A percentile compares a stretch with the other conserved stretches of the same genome.
phyloP scores from a whole-genome alignment of 352 stramenopile species.

The Phytopythium vexans region DNA sequence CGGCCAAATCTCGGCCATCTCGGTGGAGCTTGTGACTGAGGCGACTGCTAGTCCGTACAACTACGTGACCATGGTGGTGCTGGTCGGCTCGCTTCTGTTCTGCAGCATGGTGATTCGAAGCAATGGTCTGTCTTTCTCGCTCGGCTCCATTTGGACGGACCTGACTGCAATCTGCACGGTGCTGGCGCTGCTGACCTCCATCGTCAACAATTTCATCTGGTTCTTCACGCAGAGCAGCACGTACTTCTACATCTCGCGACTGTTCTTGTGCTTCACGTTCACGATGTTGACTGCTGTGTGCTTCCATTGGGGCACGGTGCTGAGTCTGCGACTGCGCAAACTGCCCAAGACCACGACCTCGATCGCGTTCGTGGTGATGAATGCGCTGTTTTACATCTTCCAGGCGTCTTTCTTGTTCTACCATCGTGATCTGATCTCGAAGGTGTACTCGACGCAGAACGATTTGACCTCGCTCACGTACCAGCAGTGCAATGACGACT shows the following conservation, averaged over 20 bases:
- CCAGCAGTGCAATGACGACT: conserved; percentile 71
- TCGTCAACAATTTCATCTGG: conserved; percentile 88
- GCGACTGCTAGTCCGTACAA: conserved; percentile 82
- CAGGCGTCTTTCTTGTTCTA: conserved; percentile 68
- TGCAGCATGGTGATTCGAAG: conserved; percentile 80
- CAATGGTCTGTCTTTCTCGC: conserved; percentile 78
- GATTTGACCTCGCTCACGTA: conserved; percentile 67
- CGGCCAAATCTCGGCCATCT: conserved; percentile 70
- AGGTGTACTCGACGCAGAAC: conserved; percentile 72
- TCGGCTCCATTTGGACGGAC: conserved; percentile 85
- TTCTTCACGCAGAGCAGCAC: conserved; percentile 53
- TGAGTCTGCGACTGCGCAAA: conserved; percentile 75
- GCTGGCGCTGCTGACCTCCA: conserved; percentile 60
- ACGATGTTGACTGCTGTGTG: conserved; percentile 88
- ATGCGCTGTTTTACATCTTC: conserved; percentile 79
- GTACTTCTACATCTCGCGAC: conserved; percentile 83
- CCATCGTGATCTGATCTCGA: conserved; percentile 61
- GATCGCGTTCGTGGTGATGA: conserved; percentile 65
- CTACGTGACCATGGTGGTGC: conserved; percentile 84
- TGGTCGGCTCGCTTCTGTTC: conserved; percentile 79
- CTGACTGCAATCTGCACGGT: conserved; percentile 84
- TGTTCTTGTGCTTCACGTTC: conserved; percentile 84
- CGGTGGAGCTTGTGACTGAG: conserved; percentile 56
- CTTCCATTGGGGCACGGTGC: conserved; percentile 85
- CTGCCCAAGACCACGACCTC: conserved; percentile 65